Evolutionary conservation across 2,329 filamentous ascomycete genomes (phyloP).

Genomic region (Apiospora marii): DNA sequence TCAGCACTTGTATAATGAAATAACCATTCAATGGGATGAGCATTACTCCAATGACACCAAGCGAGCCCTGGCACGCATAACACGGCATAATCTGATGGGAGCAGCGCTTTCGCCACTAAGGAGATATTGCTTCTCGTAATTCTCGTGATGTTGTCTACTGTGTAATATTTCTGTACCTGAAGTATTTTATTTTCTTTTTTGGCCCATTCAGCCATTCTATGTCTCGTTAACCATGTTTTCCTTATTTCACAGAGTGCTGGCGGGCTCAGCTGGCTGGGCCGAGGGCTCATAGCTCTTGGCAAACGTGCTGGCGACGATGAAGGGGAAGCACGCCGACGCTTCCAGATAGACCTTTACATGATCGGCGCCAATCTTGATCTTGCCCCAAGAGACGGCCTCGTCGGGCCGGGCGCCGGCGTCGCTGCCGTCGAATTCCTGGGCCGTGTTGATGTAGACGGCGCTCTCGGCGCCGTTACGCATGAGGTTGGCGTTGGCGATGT

Average conservation of each 20-base stretch:
- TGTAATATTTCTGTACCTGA: background rate
- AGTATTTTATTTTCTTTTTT: background rate
- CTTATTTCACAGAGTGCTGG: background rate
- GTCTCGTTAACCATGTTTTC: background rate
- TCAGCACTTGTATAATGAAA: no score
- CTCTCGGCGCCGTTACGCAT: constrained; percentile 98
- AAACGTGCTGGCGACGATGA: constrained; percentile 73
- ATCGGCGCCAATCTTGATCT: constrained; percentile 89
- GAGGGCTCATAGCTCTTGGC: constrained; percentile 51
- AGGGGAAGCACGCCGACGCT: constrained; percentile 70
- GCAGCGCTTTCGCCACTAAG: no score
- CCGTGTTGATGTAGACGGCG: constrained; percentile 97
- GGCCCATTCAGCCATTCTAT: background rate
- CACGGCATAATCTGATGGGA: no score
- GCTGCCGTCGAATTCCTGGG: constrained; percentile 95
- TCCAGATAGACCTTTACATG: constrained; percentile 83
- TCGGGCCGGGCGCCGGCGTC: constrained; percentile 95
- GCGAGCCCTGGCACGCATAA: no score
- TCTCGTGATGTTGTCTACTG: background rate
- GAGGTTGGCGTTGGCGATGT: constrained; percentile 95
- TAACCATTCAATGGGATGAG: no score
- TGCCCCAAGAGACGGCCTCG: constrained; percentile 98
- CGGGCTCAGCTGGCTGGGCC: constrained; percentile 1
- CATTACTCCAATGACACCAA: no score
- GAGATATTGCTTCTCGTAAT: background rate